Base-by-base conservation (phyloP, 371 early-diverging fungal species). In the Rhizopus sp. region DNA sequence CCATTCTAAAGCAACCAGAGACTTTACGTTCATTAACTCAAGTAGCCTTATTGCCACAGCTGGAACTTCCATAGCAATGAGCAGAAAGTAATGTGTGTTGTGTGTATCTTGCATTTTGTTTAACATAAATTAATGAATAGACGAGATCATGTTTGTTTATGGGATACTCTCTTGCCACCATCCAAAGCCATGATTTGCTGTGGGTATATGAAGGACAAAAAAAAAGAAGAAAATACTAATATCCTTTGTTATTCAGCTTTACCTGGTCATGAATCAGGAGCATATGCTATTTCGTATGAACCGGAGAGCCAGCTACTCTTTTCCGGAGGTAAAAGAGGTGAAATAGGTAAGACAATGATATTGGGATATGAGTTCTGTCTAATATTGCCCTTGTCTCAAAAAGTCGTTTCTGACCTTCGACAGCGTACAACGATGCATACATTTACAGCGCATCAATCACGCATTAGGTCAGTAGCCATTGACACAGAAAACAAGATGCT, bases 401-500 rank as follows among this genome's bases (percentile, higher is more conserved):
- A 63, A 89, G 92, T 75, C 42, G 84, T 91, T 10, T 84, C 89
- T 52, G 92, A 93, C 65, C 72, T 89, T 17, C 81, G 91, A n/a
- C 87, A 90, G 55, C 80, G 85, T 16, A 70, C 75, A 15, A 70
- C 84, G 0, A 59, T 89, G 61, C 86, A 87, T 57, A 86, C 85
- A n/a, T 85, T 90, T 55, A 76, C 73, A 5, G 93, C 89, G 3
- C 91, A 91, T 60, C 80, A 78, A 9, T 77, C 81, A 54, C 72
- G 86, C 35, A 86, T 93, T 39, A 78, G 88, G 42, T 80, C 91
- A 9, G 72, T 93, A 37, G 71, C 81, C 4, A 75, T 91, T 44
- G 90, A 91, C 62, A 64, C 72, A 13, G 73, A 71, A 8, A 81
- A 81, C 17, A 73, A 81, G 23, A 53, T 66, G 4, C 63, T 93